Percentiles rank a stretch among this genome's conserved stretches.
Conservation (phyloP, 768 basidiomycete species). For the Gautieria morchelliformis region DNA sequence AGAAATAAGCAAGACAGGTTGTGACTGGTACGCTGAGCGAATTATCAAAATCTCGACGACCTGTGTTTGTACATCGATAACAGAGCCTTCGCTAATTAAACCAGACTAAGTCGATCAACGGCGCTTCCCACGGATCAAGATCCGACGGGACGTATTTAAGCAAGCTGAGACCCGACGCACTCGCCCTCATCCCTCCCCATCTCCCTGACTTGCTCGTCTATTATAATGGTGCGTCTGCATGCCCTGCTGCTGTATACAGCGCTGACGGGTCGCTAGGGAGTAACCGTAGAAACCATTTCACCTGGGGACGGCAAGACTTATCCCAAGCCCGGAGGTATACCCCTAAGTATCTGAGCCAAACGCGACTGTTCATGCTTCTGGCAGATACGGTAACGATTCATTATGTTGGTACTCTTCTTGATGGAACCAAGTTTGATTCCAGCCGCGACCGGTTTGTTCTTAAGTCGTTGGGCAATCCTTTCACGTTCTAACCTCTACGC, state of each 20-base stretch:
- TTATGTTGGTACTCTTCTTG: constrained; percentile 61
- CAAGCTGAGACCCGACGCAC: background rate
- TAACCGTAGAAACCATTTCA: constrained; percentile 48
- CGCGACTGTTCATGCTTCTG: background rate
- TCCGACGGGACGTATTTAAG: background rate
- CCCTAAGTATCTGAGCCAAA: constrained; percentile 2
- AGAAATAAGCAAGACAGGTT: background rate
- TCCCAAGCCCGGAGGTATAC: constrained; percentile 65
- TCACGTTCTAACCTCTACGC: background rate
- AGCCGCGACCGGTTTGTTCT: constrained; percentile 58
- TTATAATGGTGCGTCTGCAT: background rate
- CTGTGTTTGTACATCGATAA: constrained; percentile 2
- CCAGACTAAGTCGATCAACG: background rate
- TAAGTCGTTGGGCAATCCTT: constrained; percentile 6
- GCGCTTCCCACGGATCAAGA: constrained; percentile 3
- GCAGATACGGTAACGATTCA: constrained; percentile 67
- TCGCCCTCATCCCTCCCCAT: background rate
- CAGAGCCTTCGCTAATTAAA: background rate
- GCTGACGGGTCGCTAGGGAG: constrained; percentile 40
- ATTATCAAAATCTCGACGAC: background rate
- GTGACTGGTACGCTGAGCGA: background rate
- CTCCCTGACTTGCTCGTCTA: background rate
- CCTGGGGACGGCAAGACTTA: constrained; percentile 54
- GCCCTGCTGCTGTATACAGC: background rate
- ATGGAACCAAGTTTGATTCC: constrained; percentile 67